phyloP scores from a whole-genome alignment of 495 filamentous ascomycete species.

The Lepraria neglecta region DNA sequence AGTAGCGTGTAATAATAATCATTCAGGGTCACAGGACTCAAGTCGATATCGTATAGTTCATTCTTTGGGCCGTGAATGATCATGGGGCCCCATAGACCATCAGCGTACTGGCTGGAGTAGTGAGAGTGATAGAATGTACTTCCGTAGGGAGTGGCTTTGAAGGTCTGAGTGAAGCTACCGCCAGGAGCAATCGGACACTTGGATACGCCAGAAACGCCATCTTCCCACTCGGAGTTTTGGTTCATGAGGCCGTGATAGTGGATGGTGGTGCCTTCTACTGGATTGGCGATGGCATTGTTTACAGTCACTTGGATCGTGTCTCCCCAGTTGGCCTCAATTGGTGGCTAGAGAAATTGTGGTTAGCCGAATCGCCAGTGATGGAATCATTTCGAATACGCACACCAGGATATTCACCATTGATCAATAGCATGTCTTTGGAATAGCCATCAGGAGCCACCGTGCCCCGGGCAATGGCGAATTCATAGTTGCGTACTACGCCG shows the following conservation, averaged over 20 bases:
- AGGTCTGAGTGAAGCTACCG: slow-evolving; percentile 34
- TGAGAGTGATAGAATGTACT: slow-evolving; percentile 47
- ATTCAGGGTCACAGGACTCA: slow-evolving; percentile 45
- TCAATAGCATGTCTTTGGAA: slow-evolving; percentile 34
- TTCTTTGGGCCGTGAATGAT: slow-evolving; percentile 54
- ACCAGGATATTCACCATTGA: slow-evolving; percentile 34
- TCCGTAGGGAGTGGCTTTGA: slow-evolving; percentile 38
- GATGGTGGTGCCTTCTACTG: slow-evolving; percentile 38
- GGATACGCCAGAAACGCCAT: slow-evolving; percentile 45
- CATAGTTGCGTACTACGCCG: slow-evolving; percentile 33
- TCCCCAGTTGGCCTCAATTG: slow-evolving; percentile 55
- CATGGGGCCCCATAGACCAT: slow-evolving; percentile 48
- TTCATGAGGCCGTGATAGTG: slow-evolving; percentile 49
- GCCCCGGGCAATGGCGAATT: slow-evolving; percentile 32
- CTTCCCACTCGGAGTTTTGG: slow-evolving; percentile 33
- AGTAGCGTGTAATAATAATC: slow-evolving; percentile 38
- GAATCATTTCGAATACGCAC: background rate
- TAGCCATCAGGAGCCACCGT: slow-evolving; percentile 47
- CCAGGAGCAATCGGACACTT: slow-evolving; percentile 50
- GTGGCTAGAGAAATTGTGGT: slow-evolving; percentile 34
- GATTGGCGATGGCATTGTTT: slow-evolving; percentile 40
- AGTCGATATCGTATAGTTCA: slow-evolving; percentile 51
- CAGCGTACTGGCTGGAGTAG: slow-evolving; percentile 40
- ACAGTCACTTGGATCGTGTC: slow-evolving; percentile 54
- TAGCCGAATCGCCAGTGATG: too few relatives aligned